Evolutionary conservation across 768 basidiomycete genomes (phyloP), one percentile per base, ranked within the genome.

Genomic region (Trametes elegans): DNA sequence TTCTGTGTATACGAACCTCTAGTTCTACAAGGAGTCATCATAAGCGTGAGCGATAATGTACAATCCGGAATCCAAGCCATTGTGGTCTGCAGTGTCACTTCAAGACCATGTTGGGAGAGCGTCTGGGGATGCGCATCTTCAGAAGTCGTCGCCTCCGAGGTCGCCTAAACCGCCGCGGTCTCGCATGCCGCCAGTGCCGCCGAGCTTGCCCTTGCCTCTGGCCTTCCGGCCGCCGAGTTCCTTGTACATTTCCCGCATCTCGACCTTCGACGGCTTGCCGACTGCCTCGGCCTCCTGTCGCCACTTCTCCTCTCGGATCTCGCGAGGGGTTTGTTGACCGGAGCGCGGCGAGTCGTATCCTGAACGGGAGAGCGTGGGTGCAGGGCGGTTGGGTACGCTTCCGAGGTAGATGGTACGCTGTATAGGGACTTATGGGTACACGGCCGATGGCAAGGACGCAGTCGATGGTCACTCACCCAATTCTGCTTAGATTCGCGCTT

Each of bases 181-280:
- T 66, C 89, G 80, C 47, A 75, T 70, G 7, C 81, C 79, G 7
- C 79, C 79, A 2, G 77, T 66, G 53, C 81, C 61, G 5, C 88
- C 90, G 36, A 90, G 73, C 70, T 90, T 93, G 34, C 77, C 75
- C 74, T 96, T 97, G 14, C 68, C 73, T 64, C 79, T 81, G 2
- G 84, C 75, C 71, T 95, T 97, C 58, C 93, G 79, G 14, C 93
- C 93, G 18, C 88, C 88, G 9, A 95, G 73, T 52, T 90, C 88
- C 73, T 95, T 95, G 74, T 96, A 97, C 79, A 88, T 85, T 63
- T 88, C 88, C 35, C 93, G 81, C 87, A 93, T 92, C 70, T 93
- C 90, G 2, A 82, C 56, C 71, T 95, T 96, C 43, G 82, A 81
- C 26, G 89, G 91, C 40, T 71, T 75, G 18, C 75, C 73, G 9